A percentile compares a stretch with the other conserved stretches of the same genome.
Evolutionary conservation across 306 rosid genomes (phyloP).

Genomic region (Psophocarpus tetragonolobus): DNA sequence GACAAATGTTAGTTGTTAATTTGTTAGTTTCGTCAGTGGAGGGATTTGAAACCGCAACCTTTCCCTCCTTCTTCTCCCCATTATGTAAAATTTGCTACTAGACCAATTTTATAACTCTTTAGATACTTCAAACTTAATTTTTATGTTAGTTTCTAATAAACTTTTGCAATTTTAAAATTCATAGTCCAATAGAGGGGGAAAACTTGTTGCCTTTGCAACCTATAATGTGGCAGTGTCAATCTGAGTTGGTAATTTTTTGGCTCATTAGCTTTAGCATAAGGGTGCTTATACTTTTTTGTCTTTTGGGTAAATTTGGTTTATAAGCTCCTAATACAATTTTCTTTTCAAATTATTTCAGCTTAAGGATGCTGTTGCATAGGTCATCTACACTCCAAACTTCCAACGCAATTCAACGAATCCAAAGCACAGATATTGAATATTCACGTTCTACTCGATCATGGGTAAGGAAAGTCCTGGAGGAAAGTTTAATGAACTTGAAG

Average conservation of each 20-base stretch:
- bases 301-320: constrained; percentile 5
- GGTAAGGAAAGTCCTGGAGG: constrained; percentile 72
- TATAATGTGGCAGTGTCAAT: constrained; percentile 2
- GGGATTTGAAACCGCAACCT: no score
- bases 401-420: constrained; percentile 50
- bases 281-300: background rate
- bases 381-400: constrained; percentile 60
- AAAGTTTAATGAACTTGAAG: constrained; percentile 74
- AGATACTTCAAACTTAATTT: background rate
- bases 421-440: constrained; percentile 55
- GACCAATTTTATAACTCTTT: no score
- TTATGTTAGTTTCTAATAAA: background rate
- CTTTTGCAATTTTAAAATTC: background rate
- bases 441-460: constrained; percentile 50
- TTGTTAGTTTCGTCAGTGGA: no score
- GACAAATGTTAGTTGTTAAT: background rate
- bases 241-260: constrained; percentile 2
- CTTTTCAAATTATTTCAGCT: constrained; percentile 52
- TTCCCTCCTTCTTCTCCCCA: no score
- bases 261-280: constrained; percentile 22
- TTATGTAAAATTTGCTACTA: no score
- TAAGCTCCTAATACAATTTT: constrained; percentile 36
- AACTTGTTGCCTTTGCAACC: background rate
- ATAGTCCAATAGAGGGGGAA: background rate
- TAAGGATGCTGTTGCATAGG: constrained; percentile 84